A percentile compares a stretch with the other conserved stretches of the same genome.
Evolutionary conservation across 2,329 filamentous ascomycete genomes (phyloP).

Genomic region (Epichloe amarillans): DNA sequence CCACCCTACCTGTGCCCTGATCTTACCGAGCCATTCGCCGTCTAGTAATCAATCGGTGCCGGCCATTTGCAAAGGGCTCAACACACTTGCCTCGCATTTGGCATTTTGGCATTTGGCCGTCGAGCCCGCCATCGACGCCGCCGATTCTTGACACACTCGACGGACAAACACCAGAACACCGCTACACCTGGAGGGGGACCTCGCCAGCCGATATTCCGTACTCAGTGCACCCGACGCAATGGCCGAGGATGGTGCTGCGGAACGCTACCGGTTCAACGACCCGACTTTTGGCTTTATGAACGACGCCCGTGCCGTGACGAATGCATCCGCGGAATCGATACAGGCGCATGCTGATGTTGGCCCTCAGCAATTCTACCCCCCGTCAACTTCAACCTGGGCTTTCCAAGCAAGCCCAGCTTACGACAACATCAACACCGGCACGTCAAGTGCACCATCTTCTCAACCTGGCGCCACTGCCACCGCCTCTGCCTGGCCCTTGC

Average conservation of each 20-base stretch:
- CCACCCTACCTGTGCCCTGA: background rate
- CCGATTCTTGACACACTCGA: background rate
- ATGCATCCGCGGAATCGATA: slow-evolving; percentile 19
- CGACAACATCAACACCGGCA: slow-evolving; percentile 29
- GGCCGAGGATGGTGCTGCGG: slow-evolving; percentile 26
- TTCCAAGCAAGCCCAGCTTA: slow-evolving; percentile 36
- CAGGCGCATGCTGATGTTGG: slow-evolving; percentile 19
- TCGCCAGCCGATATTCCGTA: slow-evolving; percentile 1
- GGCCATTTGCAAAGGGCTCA: background rate
- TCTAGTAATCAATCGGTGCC: background rate
- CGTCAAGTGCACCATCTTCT: slow-evolving; percentile 19
- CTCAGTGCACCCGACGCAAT: slow-evolving; percentile 15
- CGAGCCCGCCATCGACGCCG: background rate
- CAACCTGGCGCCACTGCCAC: slow-evolving; percentile 20
- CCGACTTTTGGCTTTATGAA: slow-evolving; percentile 25
- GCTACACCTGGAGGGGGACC: background rate
- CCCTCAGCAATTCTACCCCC: slow-evolving; percentile 19
- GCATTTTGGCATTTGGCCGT: slow-evolving; percentile 3
- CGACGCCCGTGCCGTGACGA: slow-evolving; percentile 16
- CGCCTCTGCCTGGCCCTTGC: slow-evolving; percentile 21
- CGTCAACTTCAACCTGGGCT: slow-evolving; percentile 27
- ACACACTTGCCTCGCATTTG: background rate
- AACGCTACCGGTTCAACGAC: slow-evolving; percentile 32
- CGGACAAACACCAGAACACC: background rate
- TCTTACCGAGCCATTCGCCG: background rate